Percentiles rank a stretch among this genome's conserved stretches.
Conservation (phyloP, 1,284 basidiomycete species). For the Heterobasidion parviporum region DNA sequence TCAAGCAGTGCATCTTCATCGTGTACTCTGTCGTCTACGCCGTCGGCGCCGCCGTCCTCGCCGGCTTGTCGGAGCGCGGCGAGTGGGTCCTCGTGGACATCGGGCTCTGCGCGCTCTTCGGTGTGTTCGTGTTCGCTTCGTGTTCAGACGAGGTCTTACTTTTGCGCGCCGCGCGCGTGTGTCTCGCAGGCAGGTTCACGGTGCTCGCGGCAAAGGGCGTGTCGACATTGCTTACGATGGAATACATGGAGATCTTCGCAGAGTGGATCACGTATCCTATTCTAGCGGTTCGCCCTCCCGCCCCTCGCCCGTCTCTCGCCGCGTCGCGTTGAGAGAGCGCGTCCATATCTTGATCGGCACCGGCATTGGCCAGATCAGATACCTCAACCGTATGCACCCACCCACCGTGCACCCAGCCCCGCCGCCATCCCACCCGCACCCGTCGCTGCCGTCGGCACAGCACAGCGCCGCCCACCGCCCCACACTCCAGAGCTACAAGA, state of each 20-base stretch:
- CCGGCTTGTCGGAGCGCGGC: constrained; percentile 50
- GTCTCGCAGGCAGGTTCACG: constrained; percentile 74
- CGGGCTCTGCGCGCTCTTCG: constrained; percentile 82
- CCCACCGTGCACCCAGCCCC: no score
- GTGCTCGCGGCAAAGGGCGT: constrained; percentile 92
- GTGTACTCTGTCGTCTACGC: constrained; percentile 64
- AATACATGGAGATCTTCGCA: constrained; percentile 68
- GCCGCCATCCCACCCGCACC: no score
- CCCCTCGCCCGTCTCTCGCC: neutral
- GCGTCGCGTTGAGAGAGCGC: neutral
- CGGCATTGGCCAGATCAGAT: constrained; percentile 85
- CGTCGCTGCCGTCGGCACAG: no score
- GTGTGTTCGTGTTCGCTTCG: constrained; percentile 26
- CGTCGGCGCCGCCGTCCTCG: constrained; percentile 46
- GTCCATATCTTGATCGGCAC: constrained; percentile 66
- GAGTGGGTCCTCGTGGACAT: constrained; percentile 81
- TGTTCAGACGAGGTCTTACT: neutral
- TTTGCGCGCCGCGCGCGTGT: no score
- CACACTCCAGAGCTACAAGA: no score
- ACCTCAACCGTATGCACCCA: constrained; percentile 34
- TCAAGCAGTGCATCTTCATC: constrained; percentile 66
- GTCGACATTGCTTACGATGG: constrained; percentile 74
- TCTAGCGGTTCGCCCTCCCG: constrained; percentile 37
- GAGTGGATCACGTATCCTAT: constrained; percentile 77
- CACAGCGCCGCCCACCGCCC: no score